Base-by-base conservation (phyloP, 805 yeast genomes). In the Metschnikowia shivogae region DNA sequence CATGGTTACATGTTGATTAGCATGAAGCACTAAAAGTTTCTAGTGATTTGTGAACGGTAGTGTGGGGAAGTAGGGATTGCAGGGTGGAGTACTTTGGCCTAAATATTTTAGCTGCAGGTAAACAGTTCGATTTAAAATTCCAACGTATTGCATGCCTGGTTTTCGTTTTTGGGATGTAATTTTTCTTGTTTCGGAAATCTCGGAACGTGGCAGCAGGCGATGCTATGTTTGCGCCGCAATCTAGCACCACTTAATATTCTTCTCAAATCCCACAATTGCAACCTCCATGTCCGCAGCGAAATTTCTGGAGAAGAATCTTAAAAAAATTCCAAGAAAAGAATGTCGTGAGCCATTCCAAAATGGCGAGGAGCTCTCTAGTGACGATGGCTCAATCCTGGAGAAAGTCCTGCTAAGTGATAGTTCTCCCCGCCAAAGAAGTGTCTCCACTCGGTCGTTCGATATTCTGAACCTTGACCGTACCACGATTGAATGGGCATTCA, bases 261-360 rank as follows among this genome's bases (percentile, higher is more conserved):
- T 19, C 14, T 24, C 6, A 27, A 6, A 5, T 14, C 12, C 13
- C 31, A 37, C 34, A 19, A n/a, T 17, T n/a, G 11, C 27, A 19
- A 22, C 9, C n/a, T 20, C 5, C 19, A 37, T 36, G 34, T 13
- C 19, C 12, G 29, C 27, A n/a, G 19, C 40, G n/a, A 29, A 12
- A 11, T 29, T 28, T 13, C 32, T 35, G 35, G 46, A 41, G 20
- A 32, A 39, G 4, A 44, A 42, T 13, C 51, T 48, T 20, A 33
- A 42, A n/a, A 30, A 44, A 22, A 48, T 48, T 20, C 46, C 51
- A 9, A 42, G 39, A 17, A 30, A 30, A 4, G 30, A 35, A n/a
- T 29, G 37, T 11, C 43, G 51, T n/a, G 41, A 29, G 20, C 51
- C 51, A 11, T 44, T 48, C 30, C 46, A 48, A 36, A 48, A 42